A percentile compares a stretch with the other conserved stretches of the same genome.
Evolutionary conservation across 75 land plant genomes (phyloP).

Genomic region (Azolla pinnata): DNA sequence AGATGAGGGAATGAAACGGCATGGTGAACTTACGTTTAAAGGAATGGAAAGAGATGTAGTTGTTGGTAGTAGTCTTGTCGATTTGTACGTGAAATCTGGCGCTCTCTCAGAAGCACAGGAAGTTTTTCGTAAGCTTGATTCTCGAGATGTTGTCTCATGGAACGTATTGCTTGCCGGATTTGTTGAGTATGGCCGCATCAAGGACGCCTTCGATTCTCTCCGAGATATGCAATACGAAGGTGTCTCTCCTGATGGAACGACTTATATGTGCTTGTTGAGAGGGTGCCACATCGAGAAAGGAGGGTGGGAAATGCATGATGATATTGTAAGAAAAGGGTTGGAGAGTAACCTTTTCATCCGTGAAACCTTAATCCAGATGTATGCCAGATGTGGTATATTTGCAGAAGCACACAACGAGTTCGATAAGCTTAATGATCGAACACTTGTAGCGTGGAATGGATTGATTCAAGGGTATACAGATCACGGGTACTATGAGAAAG

Average conservation of each 20-base stretch:
- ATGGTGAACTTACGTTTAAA: not conserved
- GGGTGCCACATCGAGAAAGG: slow-evolving; percentile 5
- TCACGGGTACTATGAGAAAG: slow-evolving; percentile 6
- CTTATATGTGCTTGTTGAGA: slow-evolving; percentile 7
- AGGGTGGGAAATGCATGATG: slow-evolving; percentile 7
- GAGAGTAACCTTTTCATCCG: slow-evolving; percentile 5
- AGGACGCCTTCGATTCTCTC: slow-evolving; percentile 10
- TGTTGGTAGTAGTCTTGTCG: not conserved
- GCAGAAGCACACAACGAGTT: slow-evolving; percentile 13
- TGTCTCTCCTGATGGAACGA: not conserved
- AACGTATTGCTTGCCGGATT: not conserved
- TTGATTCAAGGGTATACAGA: slow-evolving; percentile 15
- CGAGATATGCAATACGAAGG: slow-evolving; percentile 8
- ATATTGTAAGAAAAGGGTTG: slow-evolving; percentile 3
- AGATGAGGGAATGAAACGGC: not conserved
- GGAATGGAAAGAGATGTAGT: slow-evolving; percentile 3
- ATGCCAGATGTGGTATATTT: slow-evolving; percentile 2
- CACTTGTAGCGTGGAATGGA: slow-evolving; percentile 15
- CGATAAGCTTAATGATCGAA: not conserved
- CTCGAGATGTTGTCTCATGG: not conserved
- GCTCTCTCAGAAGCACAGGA: not conserved
- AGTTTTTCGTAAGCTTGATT: not conserved
- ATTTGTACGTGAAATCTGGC: not conserved
- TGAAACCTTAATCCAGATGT: slow-evolving; percentile 9
- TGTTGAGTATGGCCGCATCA: not conserved